Percentiles rank a stretch among this genome's conserved stretches.
Evolutionary conservation across 2,329 filamentous ascomycete genomes (phyloP).

Genomic region (Didymella glomerata): DNA sequence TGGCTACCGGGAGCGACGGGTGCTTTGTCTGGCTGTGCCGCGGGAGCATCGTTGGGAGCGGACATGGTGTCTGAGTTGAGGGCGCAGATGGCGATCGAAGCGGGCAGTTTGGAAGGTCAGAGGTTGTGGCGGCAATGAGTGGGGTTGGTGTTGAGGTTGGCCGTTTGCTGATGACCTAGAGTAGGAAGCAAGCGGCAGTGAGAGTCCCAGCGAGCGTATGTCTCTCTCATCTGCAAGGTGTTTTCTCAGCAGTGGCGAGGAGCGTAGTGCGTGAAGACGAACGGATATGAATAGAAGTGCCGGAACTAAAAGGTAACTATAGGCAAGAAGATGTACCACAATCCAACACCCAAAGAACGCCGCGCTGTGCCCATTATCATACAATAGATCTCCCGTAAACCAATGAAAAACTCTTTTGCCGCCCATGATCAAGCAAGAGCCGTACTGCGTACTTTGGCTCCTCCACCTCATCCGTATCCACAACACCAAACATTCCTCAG

Average conservation of each 20-base stretch:
- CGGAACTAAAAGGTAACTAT: neutral
- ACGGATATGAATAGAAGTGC: neutral
- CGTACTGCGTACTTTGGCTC: slow-evolving; percentile 19
- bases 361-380: slow-evolving; percentile 12
- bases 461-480: neutral
- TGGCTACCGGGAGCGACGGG: too few species aligned
- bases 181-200: neutral
- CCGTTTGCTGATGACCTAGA: neutral
- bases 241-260: neutral
- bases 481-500: neutral
- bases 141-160: neutral
- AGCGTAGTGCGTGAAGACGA: neutral
- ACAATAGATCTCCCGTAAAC: neutral
- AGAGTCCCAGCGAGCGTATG: neutral
- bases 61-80: neutral
- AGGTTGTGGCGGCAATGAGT: neutral
- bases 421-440: neutral
- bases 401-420: neutral
- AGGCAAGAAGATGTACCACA: neutral
- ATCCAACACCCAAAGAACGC: slow-evolving; percentile 7
- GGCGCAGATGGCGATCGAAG: neutral
- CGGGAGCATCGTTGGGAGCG: neutral
- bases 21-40: too few species aligned
- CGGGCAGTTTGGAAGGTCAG: too few species aligned
- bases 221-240: neutral